These are phyloP conservation scores for Melaleuca alternifolia DNA, from an alignment of 345 rosid species.

Conservation along the genomic window DNA sequence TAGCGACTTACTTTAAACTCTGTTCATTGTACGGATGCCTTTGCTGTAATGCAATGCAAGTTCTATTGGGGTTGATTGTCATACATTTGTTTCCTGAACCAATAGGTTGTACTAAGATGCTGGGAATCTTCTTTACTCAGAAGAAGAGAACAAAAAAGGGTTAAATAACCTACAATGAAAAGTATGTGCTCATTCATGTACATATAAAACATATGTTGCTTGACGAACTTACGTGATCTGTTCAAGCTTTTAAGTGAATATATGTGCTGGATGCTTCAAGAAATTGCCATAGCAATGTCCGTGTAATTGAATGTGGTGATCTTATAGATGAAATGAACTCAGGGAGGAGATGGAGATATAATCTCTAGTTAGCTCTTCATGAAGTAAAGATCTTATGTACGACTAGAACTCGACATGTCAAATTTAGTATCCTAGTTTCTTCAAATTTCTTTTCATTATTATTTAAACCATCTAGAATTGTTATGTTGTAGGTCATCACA, in stretches of 20 bases:
- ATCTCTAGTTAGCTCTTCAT: background rate
- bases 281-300: background rate
- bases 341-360: background rate
- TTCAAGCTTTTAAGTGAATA: background rate
- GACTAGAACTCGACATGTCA: background rate
- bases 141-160: background rate
- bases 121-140: background rate
- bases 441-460: background rate
- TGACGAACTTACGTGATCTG: background rate
- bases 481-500: slow-evolving; percentile 57
- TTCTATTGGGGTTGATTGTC: background rate
- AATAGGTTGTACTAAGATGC: background rate
- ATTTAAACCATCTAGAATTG: background rate
- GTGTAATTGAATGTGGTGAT: background rate
- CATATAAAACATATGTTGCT: background rate
- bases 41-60: background rate
- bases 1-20: background rate
- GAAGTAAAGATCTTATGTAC: background rate
- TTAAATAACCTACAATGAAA: background rate
- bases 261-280: background rate
- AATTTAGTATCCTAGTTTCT: background rate
- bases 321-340: background rate
- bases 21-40: background rate
- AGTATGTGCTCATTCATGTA: background rate
- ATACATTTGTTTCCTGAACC: background rate